Conservation (phyloP, 2,329 filamentous ascomycete species). For the Mycosphaerella sp. region DNA sequence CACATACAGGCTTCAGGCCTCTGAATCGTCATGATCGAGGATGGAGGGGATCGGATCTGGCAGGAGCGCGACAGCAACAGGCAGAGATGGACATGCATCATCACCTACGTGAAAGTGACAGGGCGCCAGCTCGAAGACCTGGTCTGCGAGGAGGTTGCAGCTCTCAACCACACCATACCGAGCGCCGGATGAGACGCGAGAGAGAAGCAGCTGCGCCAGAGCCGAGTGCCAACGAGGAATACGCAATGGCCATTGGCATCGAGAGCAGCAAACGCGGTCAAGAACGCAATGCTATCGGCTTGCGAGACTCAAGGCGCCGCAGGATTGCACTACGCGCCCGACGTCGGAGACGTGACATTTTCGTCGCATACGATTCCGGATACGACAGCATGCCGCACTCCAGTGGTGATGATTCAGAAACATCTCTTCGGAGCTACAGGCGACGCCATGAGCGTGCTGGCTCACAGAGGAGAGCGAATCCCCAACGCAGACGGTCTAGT, state of each 20-base stretch:
- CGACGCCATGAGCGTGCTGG: background rate
- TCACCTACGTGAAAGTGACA: background rate
- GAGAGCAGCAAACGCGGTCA: background rate
- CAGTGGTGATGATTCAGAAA: background rate
- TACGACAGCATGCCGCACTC: background rate
- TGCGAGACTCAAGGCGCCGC: background rate
- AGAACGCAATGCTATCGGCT: background rate
- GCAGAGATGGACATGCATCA: background rate
- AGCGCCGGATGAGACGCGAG: background rate
- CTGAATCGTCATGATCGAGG: background rate
- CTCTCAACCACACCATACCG: background rate
- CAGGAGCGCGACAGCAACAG: background rate
- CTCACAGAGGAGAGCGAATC: background rate
- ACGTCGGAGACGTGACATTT: constrained; percentile 1
- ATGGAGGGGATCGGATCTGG: background rate
- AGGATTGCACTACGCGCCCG: background rate
- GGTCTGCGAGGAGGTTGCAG: background rate
- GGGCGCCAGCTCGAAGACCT: background rate
- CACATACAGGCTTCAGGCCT: background rate
- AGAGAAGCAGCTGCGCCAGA: background rate
- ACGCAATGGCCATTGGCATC: too few relatives aligned
- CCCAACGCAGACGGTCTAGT: background rate
- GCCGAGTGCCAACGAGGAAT: background rate
- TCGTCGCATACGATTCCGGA: background rate
- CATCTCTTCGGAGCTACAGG: background rate